These are phyloP conservation scores for Lagerstroemia speciosa DNA, from an alignment of 345 rosid genomes.

Conservation along the genomic window DNA sequence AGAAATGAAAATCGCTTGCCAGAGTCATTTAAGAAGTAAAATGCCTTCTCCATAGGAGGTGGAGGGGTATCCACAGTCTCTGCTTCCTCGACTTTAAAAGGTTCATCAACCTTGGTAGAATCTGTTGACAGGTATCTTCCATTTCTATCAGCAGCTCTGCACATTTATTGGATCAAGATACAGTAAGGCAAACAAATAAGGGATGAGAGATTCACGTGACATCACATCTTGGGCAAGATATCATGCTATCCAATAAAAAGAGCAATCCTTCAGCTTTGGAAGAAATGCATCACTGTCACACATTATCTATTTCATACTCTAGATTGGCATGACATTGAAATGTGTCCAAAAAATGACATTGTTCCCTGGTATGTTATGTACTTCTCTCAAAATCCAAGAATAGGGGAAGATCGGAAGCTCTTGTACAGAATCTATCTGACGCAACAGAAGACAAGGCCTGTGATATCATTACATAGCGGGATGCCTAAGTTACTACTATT, in stretches of 20 bases:
- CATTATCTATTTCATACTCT: too few species aligned
- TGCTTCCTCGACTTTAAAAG: constrained; percentile 79
- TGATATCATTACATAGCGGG: too few species aligned
- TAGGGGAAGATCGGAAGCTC: neutral
- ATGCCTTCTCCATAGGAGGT: constrained; percentile 77
- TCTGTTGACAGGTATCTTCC: constrained; percentile 58
- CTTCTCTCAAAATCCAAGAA: neutral
- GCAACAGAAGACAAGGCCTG: neutral
- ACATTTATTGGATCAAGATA: neutral
- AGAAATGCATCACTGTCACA: too few species aligned
- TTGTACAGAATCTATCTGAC: neutral
- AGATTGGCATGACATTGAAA: too few species aligned
- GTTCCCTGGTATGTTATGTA: neutral
- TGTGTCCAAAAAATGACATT: neutral
- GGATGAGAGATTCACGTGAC: neutral
- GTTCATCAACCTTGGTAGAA: constrained; percentile 69
- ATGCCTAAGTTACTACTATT: too few species aligned
- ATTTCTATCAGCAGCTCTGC: constrained; percentile 22
- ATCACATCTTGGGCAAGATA: neutral
- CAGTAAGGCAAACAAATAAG: neutral
- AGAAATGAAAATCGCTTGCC: neutral
- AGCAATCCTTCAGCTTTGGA: too few species aligned
- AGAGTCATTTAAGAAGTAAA: neutral
- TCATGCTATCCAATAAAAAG: too few species aligned
- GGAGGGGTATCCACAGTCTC: constrained; percentile 76